Evolutionary conservation across 805 yeast species (phyloP).

Genomic region (Wickerhamiella bombiphila): DNA sequence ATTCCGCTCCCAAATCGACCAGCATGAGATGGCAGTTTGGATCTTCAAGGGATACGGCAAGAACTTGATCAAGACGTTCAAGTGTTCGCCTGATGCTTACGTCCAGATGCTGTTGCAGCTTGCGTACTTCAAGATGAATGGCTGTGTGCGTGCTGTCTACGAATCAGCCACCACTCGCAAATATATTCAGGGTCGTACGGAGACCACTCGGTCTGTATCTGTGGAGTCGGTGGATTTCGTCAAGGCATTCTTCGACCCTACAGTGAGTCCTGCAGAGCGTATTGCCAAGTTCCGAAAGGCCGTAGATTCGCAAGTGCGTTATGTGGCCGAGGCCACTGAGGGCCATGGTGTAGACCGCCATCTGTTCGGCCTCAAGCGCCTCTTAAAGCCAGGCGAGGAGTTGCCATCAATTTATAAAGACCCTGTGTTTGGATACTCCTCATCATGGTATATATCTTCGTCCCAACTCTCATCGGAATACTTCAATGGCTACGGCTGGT

Average conservation of each 20-base stretch:
- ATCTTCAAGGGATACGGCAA: constrained; percentile 79
- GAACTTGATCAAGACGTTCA: constrained; percentile 65
- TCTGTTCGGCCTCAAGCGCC: constrained; percentile 71
- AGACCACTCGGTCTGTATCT: constrained; percentile 78
- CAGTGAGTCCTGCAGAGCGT: constrained; percentile 39
- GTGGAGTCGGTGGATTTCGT: constrained; percentile 56
- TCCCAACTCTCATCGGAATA: constrained; percentile 76
- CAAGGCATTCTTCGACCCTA: constrained; percentile 50
- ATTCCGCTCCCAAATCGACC: constrained; percentile 41
- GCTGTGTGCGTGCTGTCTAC: constrained; percentile 75
- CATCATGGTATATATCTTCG: constrained; percentile 75
- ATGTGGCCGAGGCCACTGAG: constrained; percentile 60
- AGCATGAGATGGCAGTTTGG: constrained; percentile 66
- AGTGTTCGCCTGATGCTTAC: constrained; percentile 84
- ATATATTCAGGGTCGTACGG: constrained; percentile 83
- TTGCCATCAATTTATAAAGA: constrained; percentile 57
- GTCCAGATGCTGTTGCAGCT: constrained; percentile 84
- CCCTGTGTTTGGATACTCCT: constrained; percentile 60
- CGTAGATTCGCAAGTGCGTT: constrained; percentile 54
- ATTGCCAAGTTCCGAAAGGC: constrained; percentile 58
- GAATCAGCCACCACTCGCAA: constrained; percentile 92
- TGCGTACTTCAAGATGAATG: constrained; percentile 73
- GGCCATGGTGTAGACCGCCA: constrained; percentile 93
- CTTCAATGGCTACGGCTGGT: constrained; percentile 90
- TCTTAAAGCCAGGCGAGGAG: constrained; percentile 42